Percentiles rank a stretch among this genome's conserved stretches.
Conservation (phyloP, 2,329 filamentous ascomycete species). For the Colletotrichum tropicicola region DNA sequence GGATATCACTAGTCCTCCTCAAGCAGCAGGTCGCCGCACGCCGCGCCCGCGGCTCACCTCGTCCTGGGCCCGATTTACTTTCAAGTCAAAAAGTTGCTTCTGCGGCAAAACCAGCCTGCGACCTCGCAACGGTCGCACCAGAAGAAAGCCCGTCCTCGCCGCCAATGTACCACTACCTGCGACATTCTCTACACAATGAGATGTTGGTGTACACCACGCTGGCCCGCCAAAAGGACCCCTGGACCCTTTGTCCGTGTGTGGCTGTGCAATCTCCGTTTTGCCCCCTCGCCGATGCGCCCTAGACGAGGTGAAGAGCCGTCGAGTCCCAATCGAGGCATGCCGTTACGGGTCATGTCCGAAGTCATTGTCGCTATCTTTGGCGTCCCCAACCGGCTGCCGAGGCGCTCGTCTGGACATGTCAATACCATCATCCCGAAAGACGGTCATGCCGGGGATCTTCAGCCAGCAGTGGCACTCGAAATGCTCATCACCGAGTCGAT, state of each 20-base stretch:
- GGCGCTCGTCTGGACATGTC: not conserved
- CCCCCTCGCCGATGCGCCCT: conserved; percentile 9
- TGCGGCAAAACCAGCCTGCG: no score
- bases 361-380: not conserved
- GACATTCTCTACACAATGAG: not conserved
- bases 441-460: not conserved
- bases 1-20: no score
- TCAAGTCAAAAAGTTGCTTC: no score
- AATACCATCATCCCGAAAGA: not conserved
- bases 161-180: conserved; percentile 1
- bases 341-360: conserved; percentile 6
- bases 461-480: not conserved
- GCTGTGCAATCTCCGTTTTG: conserved; percentile 29
- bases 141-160: not conserved
- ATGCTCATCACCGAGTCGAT: conserved; percentile 10
- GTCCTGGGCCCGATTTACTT: no score
- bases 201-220: not conserved
- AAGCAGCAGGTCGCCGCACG: no score
- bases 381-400: not conserved
- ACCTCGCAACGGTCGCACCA: not conserved
- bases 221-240: conserved; percentile 10
- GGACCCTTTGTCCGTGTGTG: conserved; percentile 25
- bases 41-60: no score
- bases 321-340: conserved; percentile 3
- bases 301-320: not conserved